Base-by-base conservation (phyloP, 2,329 filamentous ascomycete species). In the Colletotrichum spaethianum region DNA sequence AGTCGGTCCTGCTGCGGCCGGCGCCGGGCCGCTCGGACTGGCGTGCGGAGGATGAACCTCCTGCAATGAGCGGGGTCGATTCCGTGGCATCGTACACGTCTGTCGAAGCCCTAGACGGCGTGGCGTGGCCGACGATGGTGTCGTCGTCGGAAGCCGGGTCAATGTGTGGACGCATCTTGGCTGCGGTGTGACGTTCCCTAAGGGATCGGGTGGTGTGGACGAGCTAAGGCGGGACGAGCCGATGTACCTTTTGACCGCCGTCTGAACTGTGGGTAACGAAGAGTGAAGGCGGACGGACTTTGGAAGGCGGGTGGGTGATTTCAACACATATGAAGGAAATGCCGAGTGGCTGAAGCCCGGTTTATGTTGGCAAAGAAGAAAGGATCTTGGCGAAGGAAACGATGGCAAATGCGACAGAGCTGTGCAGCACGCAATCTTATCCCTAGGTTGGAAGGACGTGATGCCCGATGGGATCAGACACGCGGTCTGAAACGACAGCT, bases 61-160 rank as follows among this genome's bases (percentile, higher is more conserved):
- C 28, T 4, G 44, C n/a, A 48, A 72, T 8, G 42, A 72, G 63
- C 14, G 72, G 68, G 68, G 68, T 73, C 6, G 38, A 48, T 26
- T 72, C 68, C 28, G 67, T 72, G 14, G 63, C 33, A 12, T 40
- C 20, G 33, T 9, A 20, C n/a, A 40, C 44, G 20, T 60, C 61
- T 36, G 42, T 53, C 18, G 56, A 57, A 14, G 52, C 40, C 20
- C 33, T 57, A 16, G 67, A 40, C 40, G 56, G 52, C 33, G 48
- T 4, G 56, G 33, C 33, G 67, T 65, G 53, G 38, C 28, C 26
- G 38, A 59, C 66, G 53, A 53, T 31, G 26, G 68, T 56, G 26
- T 62, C 38, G 53, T 63, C 33, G 40, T 48, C 60, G 11, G 70
- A 53, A 33, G 20, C 14, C n/a, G 46, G 57, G n/a, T 59, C 69